These are phyloP conservation scores for Zoysia pacifica DNA, from an alignment of 176 grass and related monocot species.

Conservation along the genomic window DNA sequence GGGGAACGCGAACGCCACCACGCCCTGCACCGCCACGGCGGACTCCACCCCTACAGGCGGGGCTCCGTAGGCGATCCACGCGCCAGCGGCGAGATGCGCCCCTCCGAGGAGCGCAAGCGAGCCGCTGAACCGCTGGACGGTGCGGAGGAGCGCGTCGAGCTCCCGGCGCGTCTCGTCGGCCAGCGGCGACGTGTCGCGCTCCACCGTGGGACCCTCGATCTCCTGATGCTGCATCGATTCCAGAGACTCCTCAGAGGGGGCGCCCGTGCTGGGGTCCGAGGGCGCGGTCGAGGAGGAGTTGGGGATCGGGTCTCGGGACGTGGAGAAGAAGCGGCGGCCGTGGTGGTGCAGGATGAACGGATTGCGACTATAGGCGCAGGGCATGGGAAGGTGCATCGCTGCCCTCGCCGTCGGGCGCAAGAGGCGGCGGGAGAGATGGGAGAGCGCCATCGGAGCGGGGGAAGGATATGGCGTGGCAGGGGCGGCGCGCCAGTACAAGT, in stretches of 20 bases:
- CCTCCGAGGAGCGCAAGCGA: conserved; percentile 66
- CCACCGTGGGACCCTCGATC: conserved; percentile 92
- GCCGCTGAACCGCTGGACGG: conserved; percentile 65
- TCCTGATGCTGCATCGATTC: conserved; percentile 76
- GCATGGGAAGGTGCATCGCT: neutral
- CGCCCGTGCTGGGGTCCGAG: neutral
- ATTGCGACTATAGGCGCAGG: conserved; percentile 10
- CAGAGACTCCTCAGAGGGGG: conserved; percentile 4
- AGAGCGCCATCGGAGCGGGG: conserved; percentile 45
- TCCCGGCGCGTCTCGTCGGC: conserved; percentile 78
- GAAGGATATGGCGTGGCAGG: neutral
- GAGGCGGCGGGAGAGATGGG: conserved; percentile 47
- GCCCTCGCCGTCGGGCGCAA: conserved; percentile 31
- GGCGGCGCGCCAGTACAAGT: conserved; percentile 8
- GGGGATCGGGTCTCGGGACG: conserved; percentile 21
- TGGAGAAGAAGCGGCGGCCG: conserved; percentile 40
- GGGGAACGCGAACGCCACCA: conserved; percentile 78
- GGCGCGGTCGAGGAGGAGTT: neutral
- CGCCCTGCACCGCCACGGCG: conserved; percentile 52
- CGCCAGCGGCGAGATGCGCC: conserved; percentile 61
- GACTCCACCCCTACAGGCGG: conserved; percentile 54
- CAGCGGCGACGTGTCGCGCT: conserved; percentile 73
- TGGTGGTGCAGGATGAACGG: conserved; percentile 31
- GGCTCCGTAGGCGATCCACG: conserved; percentile 62
- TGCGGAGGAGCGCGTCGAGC: conserved; percentile 60